Conservation (phyloP, 805 yeast species). For the Yueomyces sp. region DNA sequence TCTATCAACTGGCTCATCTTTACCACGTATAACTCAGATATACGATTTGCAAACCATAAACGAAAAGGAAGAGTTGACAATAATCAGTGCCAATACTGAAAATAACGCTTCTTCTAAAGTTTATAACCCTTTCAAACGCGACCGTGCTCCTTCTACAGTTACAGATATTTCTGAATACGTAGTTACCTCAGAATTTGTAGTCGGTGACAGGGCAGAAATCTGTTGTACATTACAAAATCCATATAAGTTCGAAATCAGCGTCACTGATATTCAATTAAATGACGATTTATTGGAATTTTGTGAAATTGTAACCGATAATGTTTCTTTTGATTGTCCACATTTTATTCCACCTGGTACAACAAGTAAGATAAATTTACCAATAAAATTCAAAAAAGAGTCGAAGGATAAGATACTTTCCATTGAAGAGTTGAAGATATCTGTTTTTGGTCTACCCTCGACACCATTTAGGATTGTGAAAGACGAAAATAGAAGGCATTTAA, state of each 20-base stretch:
- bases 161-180: not conserved
- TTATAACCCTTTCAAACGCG: slow-evolving; percentile 41
- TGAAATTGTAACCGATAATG: slow-evolving; percentile 8
- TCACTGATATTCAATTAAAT: slow-evolving; percentile 34
- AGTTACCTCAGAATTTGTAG: slow-evolving; percentile 20
- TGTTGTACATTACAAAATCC: slow-evolving; percentile 61
- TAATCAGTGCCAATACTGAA: slow-evolving; percentile 3
- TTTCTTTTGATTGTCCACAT: slow-evolving; percentile 14
- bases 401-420: slow-evolving; percentile 4
- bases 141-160: slow-evolving; percentile 3
- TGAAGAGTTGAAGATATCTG: slow-evolving; percentile 10
- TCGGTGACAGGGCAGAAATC: slow-evolving; percentile 52
- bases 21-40: not conserved
- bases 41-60: not conserved
- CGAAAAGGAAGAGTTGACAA: not conserved
- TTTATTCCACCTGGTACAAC: slow-evolving; percentile 28
- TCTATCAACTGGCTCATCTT: not conserved
- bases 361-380: slow-evolving; percentile 22
- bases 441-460: slow-evolving; percentile 11
- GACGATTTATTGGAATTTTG: slow-evolving; percentile 19
- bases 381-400: slow-evolving; percentile 11
- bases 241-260: slow-evolving; percentile 55
- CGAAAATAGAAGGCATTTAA: slow-evolving; percentile 3
- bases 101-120: slow-evolving; percentile 15
- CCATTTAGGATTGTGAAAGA: slow-evolving; percentile 7